Percentiles rank a stretch among this genome's conserved stretches.
These are phyloP conservation scores for Eustoma russellianum DNA, from an alignment of 257 asterid species.

Conservation along the genomic window DNA sequence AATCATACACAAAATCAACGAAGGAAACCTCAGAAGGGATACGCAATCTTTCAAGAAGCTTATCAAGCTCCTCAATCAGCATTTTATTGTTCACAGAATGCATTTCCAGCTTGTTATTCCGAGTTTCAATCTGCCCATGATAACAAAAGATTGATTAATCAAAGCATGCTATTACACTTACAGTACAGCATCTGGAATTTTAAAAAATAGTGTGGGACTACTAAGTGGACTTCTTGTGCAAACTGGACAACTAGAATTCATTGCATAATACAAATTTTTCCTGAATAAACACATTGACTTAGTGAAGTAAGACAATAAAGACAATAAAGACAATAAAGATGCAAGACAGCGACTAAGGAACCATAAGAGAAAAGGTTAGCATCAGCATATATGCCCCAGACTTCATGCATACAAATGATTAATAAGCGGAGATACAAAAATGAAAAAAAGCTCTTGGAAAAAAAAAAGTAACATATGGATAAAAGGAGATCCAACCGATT, in stretches of 20 bases:
- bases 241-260: neutral
- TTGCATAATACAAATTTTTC: too few relatives aligned
- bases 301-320: neutral
- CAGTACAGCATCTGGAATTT: neutral
- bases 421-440: neutral
- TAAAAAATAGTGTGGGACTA: too few relatives aligned
- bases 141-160: conserved; percentile 6
- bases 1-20: neutral
- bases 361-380: too few relatives aligned
- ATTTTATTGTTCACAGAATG: conserved; percentile 86
- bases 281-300: too few relatives aligned
- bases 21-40: conserved; percentile 77
- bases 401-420: neutral
- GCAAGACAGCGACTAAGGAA: too few relatives aligned
- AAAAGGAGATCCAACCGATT: conserved; percentile 52
- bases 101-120: conserved; percentile 97
- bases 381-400: too few relatives aligned
- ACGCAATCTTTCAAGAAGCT: conserved; percentile 68
- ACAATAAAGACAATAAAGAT: conserved; percentile 1
- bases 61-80: conserved; percentile 87
- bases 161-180: too few relatives aligned
- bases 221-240: neutral
- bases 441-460: neutral
- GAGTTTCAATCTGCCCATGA: conserved; percentile 71
- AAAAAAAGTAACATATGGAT: neutral